Evolutionary conservation across 2,329 filamentous ascomycete genomes (phyloP), one percentile per base, ranked within the genome.

Genomic region (Clonostachys sp.): DNA sequence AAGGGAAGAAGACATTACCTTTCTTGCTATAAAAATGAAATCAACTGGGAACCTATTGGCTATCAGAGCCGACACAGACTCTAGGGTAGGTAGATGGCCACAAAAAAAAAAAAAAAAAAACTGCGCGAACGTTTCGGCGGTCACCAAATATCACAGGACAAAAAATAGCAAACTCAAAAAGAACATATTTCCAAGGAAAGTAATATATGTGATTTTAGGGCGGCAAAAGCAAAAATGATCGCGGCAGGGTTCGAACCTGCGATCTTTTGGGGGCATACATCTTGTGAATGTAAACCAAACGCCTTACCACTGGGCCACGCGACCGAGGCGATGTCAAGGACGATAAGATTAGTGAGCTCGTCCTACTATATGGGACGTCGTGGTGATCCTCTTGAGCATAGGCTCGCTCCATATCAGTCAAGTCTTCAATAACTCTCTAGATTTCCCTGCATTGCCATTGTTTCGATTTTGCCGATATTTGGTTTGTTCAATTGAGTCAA

Each of bases 191-290:
- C 16, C 35, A 16, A 43, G 13, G 13, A 38, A 41, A 14, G 34
- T 12, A 10, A 44, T 45, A 41, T 17, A 34, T 47, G 30, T 41
- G 14, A 13, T 40, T 42, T 42, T 20, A 8, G 41, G 41, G 20
- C 10, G 5, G 41, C 8, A 8, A 40, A 44, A 44, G 46, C 41
- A 18, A 24, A 18, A 42, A 48, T 50, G 45, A 50, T 40, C 52
- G 54, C 46, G 47, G 53, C 54, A 56, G 54, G 54, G 52, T 48
- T 56, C 54, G 53, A 56, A 56, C 54, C 53, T 56, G 53, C 53
- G 53, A 55, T 46, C 54, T 45, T 47, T 47, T 49, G 50, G 47
- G 54, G 45, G 12, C 34, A 40, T 20, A 42, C 8, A 46, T 17
- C 5, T 44, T 43, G 41, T 30, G 34, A 9, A 5, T 55, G 50